Evolutionary conservation across 2,329 filamentous ascomycete species (phyloP).

Genomic region (Cladophialophora psammophila): DNA sequence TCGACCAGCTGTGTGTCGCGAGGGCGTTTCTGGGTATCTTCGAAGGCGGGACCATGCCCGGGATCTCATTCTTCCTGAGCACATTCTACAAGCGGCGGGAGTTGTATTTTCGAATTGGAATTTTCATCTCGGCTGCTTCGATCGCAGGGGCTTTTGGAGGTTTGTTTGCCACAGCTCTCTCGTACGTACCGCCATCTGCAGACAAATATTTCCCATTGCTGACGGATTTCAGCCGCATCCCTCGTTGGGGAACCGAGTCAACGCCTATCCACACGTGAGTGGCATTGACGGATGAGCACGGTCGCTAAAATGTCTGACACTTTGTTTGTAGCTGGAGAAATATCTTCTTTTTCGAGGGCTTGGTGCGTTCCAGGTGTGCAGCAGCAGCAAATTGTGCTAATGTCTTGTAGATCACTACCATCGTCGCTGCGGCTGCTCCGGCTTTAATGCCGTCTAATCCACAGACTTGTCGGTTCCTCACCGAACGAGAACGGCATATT

Average conservation of each 20-base stretch:
- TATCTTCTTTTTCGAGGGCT: slow-evolving; percentile 65
- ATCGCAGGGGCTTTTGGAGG: slow-evolving; percentile 61
- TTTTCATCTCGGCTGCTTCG: slow-evolving; percentile 57
- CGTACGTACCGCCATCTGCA: slow-evolving; percentile 53
- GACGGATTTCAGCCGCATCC: slow-evolving; percentile 24
- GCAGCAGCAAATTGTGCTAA: neutral
- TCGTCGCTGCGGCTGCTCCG: slow-evolving; percentile 51
- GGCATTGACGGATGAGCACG: neutral
- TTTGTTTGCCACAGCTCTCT: slow-evolving; percentile 59
- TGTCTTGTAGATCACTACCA: slow-evolving; percentile 46
- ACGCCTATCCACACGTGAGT: slow-evolving; percentile 35
- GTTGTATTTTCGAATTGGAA: slow-evolving; percentile 52
- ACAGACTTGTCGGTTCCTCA: slow-evolving; percentile 51
- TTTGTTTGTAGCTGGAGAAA: slow-evolving; percentile 54
- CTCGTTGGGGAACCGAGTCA: slow-evolving; percentile 30
- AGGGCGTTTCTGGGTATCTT: slow-evolving; percentile 59
- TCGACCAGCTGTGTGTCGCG: slow-evolving; percentile 57
- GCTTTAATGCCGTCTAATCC: slow-evolving; percentile 55
- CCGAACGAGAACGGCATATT: slow-evolving; percentile 31
- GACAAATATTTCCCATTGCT: neutral
- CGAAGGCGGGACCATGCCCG: slow-evolving; percentile 45
- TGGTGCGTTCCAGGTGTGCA: slow-evolving; percentile 35
- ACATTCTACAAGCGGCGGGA: slow-evolving; percentile 62
- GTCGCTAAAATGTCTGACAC: neutral
- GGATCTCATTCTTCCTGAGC: slow-evolving; percentile 67